Evolutionary conservation across 176 grass and related monocot species (phyloP), one percentile per base, ranked within the genome.

Genomic region (Oryza punctata): DNA sequence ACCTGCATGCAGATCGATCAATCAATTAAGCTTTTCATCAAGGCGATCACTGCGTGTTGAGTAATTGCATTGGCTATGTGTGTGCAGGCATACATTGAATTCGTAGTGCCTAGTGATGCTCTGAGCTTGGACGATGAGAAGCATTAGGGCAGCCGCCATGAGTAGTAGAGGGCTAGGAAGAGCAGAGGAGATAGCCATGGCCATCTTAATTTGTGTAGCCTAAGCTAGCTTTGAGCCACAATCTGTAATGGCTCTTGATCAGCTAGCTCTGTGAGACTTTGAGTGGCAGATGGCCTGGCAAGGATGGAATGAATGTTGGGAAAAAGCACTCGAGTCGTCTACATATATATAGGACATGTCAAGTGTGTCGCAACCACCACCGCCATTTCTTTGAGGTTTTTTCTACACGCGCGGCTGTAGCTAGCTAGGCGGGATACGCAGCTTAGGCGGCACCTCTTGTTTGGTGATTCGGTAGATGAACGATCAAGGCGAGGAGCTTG

Each of bases 391-490:
- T 65, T 13, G 57, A 18, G 72, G 14, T 44, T 57, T 38, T 38
- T 54, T 73, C 29, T 80, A 30, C 73, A 19, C 44, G 27, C 52
- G 19, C 26, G 78, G 72, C 67, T 44, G n/a, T 60, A 60, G 40
- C n/a, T n/a, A n/a, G 40, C 40, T 28, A 32, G 60, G 26, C n/a
- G n/a, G 44, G 77, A 47, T 75, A 4, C 70, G 57, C 85, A 57
- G 84, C 90, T 86, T 90, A 69, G 79, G 80, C 68, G 46, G 60
- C 79, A 86, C 63, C 66, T 59, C 65, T 78, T 57, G 83, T 86
- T 90, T 90, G 88, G 88, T 90, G 78, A 86, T 90, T 67, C 78
- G 88, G 88, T 78, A 81, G 88, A 90, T 86, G 88, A 90, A 21
- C 88, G 69, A 90, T 90, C 84, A 86, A 74, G 77, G 80, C 28